Base-by-base conservation (phyloP, 768 basidiomycete genomes). In the Austroboletus festivus region DNA sequence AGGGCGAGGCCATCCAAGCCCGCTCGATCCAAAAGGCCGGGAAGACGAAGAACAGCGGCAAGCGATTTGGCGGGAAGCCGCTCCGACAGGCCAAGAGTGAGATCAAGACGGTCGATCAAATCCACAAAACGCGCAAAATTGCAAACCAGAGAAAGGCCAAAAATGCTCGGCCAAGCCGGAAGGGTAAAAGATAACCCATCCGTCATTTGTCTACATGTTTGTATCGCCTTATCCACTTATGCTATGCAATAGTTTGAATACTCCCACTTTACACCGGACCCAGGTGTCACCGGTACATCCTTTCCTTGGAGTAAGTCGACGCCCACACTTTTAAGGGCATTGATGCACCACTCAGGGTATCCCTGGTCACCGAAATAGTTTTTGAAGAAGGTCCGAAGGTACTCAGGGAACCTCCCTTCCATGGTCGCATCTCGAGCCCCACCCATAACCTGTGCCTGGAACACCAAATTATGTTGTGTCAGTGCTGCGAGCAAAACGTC, bases 381-480 rank as follows among this genome's bases (percentile, higher is more conserved):
- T 28, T 73, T 75, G 66, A 95, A 94, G 69, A 93, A 95, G 7
- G 68, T 69, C 44, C 75, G 74, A 23, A 94, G 73, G 62, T 89
- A 94, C 43, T 78, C 73, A 1, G 92, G 93, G 66, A 91, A 95
- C 11, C 71, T 79, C 31, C 83, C 89, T 24, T 77, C 75, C 49
- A 92, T 62, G 56, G 94, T 93, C 3, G 92, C 87, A 56, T 87
- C 79, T 46, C 92, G 76, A 35, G 86, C 89, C 23, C 79, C 74
- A n/a, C 88, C 87, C 89, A 94, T 91, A 10, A 94, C 71, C 54
- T 81, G 83, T 16, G 90, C 91, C 71, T 93, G 88, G 70, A 92
- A 93, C 35, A 82, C 80, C 51, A 92, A 73, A 62, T 93, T 93
- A 58, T 92, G 90, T 50, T 85, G 75, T 4, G 90, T 91, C 47